Evolutionary conservation across 169 alveolate genomes (phyloP).

Genomic region (Plasmodium knowlesi): DNA sequence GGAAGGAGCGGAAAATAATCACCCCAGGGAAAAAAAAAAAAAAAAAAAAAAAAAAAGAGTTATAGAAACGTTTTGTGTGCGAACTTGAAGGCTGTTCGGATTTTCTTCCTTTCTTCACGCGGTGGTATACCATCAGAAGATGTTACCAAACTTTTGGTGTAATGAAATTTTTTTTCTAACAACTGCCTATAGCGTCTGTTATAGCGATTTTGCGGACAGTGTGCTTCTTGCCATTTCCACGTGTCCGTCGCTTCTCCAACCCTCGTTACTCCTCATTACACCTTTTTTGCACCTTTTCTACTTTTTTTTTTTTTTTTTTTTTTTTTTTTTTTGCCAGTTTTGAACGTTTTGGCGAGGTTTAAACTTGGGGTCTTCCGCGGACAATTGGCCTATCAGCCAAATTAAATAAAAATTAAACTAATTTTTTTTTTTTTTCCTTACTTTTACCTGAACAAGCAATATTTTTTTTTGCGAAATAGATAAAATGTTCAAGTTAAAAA

Average conservation of each 20-base stretch:
- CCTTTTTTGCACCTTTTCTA: neutral
- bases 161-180: neutral
- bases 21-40: neutral
- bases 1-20: neutral
- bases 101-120: neutral
- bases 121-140: neutral
- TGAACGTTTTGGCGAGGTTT: neutral
- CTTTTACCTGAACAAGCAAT: constrained; percentile 24
- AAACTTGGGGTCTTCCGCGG: constrained; percentile 1
- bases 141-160: neutral
- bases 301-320: neutral
- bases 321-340: neutral
- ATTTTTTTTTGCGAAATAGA: constrained; percentile 42
- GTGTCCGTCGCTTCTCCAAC: neutral
- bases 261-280: neutral
- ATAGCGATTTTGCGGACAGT: neutral
- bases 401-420: neutral
- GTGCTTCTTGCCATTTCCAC: neutral
- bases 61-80: constrained; percentile 58
- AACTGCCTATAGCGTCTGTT: neutral
- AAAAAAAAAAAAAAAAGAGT: neutral
- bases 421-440: neutral
- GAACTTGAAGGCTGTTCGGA: constrained; percentile 9
- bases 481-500: constrained; percentile 20
- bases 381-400: constrained; percentile 2